Conservation (phyloP, 2,329 filamentous ascomycete species). For the Bisporella sp. region DNA sequence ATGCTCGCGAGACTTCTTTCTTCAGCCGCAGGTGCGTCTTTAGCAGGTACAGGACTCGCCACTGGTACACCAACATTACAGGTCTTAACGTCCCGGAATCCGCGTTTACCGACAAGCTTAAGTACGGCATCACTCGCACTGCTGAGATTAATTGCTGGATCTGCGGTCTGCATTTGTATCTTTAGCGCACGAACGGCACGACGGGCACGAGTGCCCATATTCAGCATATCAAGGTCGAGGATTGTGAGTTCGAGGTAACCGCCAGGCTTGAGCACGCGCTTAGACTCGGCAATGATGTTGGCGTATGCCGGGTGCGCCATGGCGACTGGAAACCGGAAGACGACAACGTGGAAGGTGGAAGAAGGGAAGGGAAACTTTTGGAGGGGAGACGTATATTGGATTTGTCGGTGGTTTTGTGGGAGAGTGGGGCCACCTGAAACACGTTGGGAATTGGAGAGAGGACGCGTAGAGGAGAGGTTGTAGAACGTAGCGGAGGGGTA, state of each 20-base stretch:
- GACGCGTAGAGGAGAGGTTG: constrained; percentile 56
- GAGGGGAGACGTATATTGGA: constrained; percentile 51
- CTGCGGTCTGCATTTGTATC: constrained; percentile 56
- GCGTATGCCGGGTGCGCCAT: constrained; percentile 62
- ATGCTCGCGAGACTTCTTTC: constrained; percentile 60
- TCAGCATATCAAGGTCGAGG: constrained; percentile 73
- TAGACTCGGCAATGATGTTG: constrained; percentile 66
- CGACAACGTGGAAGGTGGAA: constrained; percentile 68
- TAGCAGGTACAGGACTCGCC: constrained; percentile 41
- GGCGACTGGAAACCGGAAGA: constrained; percentile 69
- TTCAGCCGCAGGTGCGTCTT: constrained; percentile 31
- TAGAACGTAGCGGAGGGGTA: constrained; percentile 71
- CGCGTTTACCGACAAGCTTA: constrained; percentile 58
- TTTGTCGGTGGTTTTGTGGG: constrained; percentile 68
- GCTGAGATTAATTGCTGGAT: constrained; percentile 53
- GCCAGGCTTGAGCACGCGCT: constrained; percentile 69
- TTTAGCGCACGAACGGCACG: constrained; percentile 65
- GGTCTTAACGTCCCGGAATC: constrained; percentile 66
- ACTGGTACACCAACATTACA: constrained; percentile 75
- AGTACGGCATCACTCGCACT: constrained; percentile 56
- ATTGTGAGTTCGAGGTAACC: constrained; percentile 75
- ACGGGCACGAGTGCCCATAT: constrained; percentile 68
- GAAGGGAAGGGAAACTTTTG: constrained; percentile 68
- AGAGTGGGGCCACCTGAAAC: constrained; percentile 38
- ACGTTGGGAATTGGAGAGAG: constrained; percentile 38